These are phyloP conservation scores for Fusarium kyushuense DNA, from an alignment of 2,329 filamentous ascomycete species.

Conservation along the genomic window DNA sequence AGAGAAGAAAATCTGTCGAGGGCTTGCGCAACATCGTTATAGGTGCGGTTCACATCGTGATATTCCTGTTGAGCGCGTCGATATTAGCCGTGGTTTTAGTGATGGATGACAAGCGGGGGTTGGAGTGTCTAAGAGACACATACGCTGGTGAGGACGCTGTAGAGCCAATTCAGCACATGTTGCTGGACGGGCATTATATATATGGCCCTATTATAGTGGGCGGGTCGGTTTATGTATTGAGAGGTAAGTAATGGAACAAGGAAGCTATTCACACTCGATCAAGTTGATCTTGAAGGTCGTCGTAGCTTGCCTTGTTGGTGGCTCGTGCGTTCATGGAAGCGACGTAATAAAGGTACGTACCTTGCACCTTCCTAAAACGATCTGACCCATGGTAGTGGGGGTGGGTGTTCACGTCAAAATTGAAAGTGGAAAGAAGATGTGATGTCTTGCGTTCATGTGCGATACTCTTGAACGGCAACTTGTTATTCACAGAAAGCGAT, in stretches of 20 bases:
- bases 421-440: neutral
- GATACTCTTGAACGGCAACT: neutral
- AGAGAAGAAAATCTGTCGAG: slow-evolving; percentile 84
- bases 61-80: slow-evolving; percentile 77
- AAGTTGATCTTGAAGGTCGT: slow-evolving; percentile 32
- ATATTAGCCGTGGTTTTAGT: slow-evolving; percentile 20
- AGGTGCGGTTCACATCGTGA: slow-evolving; percentile 89
- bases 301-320: slow-evolving; percentile 33
- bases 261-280: slow-evolving; percentile 30
- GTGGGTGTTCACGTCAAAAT: slow-evolving; percentile 6
- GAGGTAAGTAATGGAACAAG: neutral
- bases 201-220: neutral
- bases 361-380: slow-evolving; percentile 38
- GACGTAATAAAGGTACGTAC: slow-evolving; percentile 43
- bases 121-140: slow-evolving; percentile 36
- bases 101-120: slow-evolving; percentile 18
- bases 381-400: slow-evolving; percentile 35
- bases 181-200: slow-evolving; percentile 79
- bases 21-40: slow-evolving; percentile 88
- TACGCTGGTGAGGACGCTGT: slow-evolving; percentile 87
- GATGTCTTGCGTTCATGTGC: too few relatives aligned
- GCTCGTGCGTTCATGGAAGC: slow-evolving; percentile 36
- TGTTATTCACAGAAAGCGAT: neutral
- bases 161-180: slow-evolving; percentile 94
- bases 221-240: neutral